phyloP scores from a whole-genome alignment of 164 flowering plant genomes.

The Pachysandra terminalis region DNA sequence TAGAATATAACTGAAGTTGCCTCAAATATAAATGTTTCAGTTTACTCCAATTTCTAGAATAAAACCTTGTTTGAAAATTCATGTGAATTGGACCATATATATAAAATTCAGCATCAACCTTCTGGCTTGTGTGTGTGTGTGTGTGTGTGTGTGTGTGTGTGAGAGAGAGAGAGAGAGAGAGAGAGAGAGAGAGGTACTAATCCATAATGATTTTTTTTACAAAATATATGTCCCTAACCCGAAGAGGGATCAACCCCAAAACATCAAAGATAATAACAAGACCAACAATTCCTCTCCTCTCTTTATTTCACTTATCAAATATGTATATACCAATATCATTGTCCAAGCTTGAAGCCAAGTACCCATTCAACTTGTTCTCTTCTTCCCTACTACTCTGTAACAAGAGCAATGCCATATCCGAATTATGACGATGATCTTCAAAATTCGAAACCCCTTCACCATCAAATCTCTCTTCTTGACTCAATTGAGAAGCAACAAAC shows the following conservation, averaged over 20 bases:
- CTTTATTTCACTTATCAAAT: conserved; percentile 48
- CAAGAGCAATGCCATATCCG: conserved; percentile 48
- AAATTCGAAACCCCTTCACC: conserved; percentile 31
- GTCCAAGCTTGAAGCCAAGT: conserved; percentile 32
- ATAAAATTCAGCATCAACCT: too few relatives aligned
- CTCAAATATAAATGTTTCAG: too few relatives aligned
- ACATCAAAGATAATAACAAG: conserved; percentile 3
- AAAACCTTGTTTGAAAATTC: too few relatives aligned
- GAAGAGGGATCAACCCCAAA: conserved; percentile 9
- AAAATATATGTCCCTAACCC: neutral
- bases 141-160: too few relatives aligned
- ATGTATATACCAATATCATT: conserved; percentile 68
- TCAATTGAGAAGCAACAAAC: conserved; percentile 92
- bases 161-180: neutral
- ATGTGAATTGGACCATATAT: too few relatives aligned
- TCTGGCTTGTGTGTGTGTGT: too few relatives aligned
- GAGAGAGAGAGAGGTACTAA: too few relatives aligned
- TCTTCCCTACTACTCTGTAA: conserved; percentile 29
- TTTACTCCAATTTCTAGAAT: too few relatives aligned
- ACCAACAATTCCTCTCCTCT: neutral
- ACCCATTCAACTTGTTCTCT: conserved; percentile 16
- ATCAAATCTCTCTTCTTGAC: conserved; percentile 56
- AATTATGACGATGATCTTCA: conserved; percentile 20
- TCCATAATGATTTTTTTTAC: neutral
- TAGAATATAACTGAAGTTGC: too few relatives aligned